A percentile compares a stretch with the other conserved stretches of the same genome.
These are phyloP conservation scores for Pachyrhizus erosus DNA, from an alignment of 306 rosid species.

Conservation along the genomic window DNA sequence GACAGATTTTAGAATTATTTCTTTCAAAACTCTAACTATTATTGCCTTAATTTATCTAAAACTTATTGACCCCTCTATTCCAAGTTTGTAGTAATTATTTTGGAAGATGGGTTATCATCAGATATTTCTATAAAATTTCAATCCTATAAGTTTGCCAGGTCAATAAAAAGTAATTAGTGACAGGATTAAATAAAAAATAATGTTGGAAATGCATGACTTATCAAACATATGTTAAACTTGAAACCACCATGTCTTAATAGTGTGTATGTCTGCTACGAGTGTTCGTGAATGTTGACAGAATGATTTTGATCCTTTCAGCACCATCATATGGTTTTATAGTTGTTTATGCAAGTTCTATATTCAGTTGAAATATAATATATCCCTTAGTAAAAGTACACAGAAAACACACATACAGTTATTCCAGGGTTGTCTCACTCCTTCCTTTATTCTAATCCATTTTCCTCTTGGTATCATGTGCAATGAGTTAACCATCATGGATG, in stretches of 20 bases:
- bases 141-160: conserved; percentile 27
- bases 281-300: conserved; percentile 14
- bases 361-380: conserved; percentile 18
- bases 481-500: conserved; percentile 12
- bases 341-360: conserved; percentile 4
- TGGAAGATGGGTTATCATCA: conserved; percentile 7
- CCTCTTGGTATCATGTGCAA: conserved; percentile 12
- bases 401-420: background rate
- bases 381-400: conserved; percentile 5
- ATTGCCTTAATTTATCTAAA: conserved; percentile 36
- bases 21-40: background rate
- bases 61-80: background rate
- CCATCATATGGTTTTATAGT: conserved; percentile 27
- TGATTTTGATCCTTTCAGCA: conserved; percentile 7
- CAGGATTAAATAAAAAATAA: background rate
- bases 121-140: conserved; percentile 31
- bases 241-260: conserved; percentile 3
- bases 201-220: conserved; percentile 2
- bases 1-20: background rate
- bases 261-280: conserved; percentile 25
- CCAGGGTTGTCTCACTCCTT: conserved; percentile 14
- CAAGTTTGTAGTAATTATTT: conserved; percentile 20
- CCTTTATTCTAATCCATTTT: conserved; percentile 15
- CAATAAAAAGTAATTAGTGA: background rate
- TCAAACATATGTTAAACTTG: conserved; percentile 8